Evolutionary conservation across 2,329 filamentous ascomycete species (phyloP).

Genomic region (Sphaerulina vaccinii): DNA sequence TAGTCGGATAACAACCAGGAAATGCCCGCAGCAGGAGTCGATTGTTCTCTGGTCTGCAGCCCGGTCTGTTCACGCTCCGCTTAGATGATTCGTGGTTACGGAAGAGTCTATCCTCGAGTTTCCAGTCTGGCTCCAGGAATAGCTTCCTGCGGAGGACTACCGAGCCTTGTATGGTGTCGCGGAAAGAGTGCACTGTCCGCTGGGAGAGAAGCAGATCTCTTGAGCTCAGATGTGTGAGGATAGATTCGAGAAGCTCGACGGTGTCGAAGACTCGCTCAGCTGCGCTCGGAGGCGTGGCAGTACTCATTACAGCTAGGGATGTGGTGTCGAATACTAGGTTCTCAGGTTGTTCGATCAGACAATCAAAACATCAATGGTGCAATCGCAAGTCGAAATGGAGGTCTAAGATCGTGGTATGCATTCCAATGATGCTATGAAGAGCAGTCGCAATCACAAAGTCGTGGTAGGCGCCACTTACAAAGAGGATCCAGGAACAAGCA

Average conservation of each 20-base stretch:
- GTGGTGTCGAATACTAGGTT: not conserved
- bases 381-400: too few species aligned
- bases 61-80: slow-evolving; percentile 22
- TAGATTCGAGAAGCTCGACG: slow-evolving; percentile 42
- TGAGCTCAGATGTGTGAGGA: slow-evolving; percentile 36
- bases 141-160: slow-evolving; percentile 35
- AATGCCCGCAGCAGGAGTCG: slow-evolving; percentile 36
- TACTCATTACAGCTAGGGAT: not conserved
- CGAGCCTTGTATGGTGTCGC: slow-evolving; percentile 30
- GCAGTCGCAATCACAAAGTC: too few species aligned
- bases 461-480: too few species aligned
- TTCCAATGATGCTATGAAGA: too few species aligned
- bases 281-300: not conserved
- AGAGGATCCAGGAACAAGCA: too few species aligned
- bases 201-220: slow-evolving; percentile 38
- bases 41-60: slow-evolving; percentile 38
- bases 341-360: not conserved
- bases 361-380: not conserved
- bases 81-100: slow-evolving; percentile 20
- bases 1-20: slow-evolving; percentile 37
- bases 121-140: slow-evolving; percentile 39
- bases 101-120: slow-evolving; percentile 29
- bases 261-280: slow-evolving; percentile 33
- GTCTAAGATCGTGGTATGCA: too few species aligned
- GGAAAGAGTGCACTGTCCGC: slow-evolving; percentile 34